Evolutionary conservation across 116 monocot genomes (phyloP), one percentile per base, ranked within the genome.

Genomic region (Dioscorea cayenensis): DNA sequence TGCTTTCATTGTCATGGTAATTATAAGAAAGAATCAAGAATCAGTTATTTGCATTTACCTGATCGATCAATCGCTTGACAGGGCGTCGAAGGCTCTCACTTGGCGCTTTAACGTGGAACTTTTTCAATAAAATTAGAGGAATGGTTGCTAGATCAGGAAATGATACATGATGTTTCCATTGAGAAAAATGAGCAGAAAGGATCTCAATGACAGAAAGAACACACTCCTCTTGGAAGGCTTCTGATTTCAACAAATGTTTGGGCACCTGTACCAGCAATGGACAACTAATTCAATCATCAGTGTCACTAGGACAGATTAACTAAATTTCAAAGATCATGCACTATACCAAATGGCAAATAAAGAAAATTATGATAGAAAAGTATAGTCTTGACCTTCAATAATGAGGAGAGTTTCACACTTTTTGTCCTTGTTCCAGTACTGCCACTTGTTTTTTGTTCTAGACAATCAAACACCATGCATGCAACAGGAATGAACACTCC

Each of bases 131-230:
- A 64, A 90, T 86, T 13, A 92, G 72, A 22, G 96, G 92, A 75
- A 90, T 86, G 32, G 87, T 82, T 76, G 82, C 80, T 25, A 96
- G 77, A 76, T 96, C 96, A 14, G 96, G 92, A 60, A 96, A 90
- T 69, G 92, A 90, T 73, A 96, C 78, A 70, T 90, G 90, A 73
- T 87, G 83, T 65, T 88, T 86, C 96, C 92, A 96, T 68, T 90
- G 89, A 35, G 71, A 29, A 70, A 96, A 86, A 78, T 96, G 96
- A 23, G 78, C 82, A 52, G 83, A 73, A 72, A 96, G 83, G 61
- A 88, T 69, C 71, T 90, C 77, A 51, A 96, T 60, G 22, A 85
- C 83, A 77, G 78, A 84, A 71, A 79, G 82, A 68, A 87, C 36
- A 55, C 90, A 92, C 76, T 86, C 78, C 64, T 86, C 90, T 7